Conservation (phyloP, 2,329 filamentous ascomycete species). For the Aureobasidium sp. region DNA sequence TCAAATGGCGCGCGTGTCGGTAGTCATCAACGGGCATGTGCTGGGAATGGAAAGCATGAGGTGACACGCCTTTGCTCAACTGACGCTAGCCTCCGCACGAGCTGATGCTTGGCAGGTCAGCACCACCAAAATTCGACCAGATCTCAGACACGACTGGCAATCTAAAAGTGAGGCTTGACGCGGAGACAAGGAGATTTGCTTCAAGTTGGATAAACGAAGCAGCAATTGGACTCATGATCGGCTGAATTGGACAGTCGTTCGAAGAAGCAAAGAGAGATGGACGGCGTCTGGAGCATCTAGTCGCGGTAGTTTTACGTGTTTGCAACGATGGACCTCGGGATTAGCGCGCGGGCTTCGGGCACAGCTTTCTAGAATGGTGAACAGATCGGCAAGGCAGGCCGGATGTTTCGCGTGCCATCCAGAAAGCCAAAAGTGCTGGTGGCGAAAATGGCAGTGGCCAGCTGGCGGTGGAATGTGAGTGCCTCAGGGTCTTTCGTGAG, state of each 20-base stretch:
- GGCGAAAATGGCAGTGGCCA: neutral
- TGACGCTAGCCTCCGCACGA: slow-evolving; percentile 14
- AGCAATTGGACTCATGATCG: neutral
- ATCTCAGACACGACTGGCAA: neutral
- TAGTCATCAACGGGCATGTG: neutral
- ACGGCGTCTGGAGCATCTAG: slow-evolving; percentile 5
- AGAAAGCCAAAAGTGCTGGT: slow-evolving; percentile 9
- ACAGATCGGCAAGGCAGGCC: slow-evolving; percentile 9
- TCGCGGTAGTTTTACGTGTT: slow-evolving; percentile 12
- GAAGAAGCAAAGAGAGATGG: slow-evolving; percentile 4
- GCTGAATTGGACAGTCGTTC: neutral
- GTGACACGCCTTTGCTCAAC: slow-evolving; percentile 7
- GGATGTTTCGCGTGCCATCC: slow-evolving; percentile 11
- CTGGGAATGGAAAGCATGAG: neutral
- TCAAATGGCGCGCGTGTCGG: neutral
- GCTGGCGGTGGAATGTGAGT: slow-evolving; percentile 11
- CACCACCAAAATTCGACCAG: neutral
- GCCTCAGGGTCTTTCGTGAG: neutral
- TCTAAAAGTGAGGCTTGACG: neutral
- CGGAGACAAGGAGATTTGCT: neutral
- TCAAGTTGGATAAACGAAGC: neutral
- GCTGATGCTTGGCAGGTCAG: slow-evolving; percentile 8
- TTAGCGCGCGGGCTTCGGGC: slow-evolving; percentile 4
- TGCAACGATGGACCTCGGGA: slow-evolving; percentile 8
- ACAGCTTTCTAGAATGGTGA: slow-evolving; percentile 11